Conservation (phyloP, 75 land plant species). For the Cunninghamia lanceolata region DNA sequence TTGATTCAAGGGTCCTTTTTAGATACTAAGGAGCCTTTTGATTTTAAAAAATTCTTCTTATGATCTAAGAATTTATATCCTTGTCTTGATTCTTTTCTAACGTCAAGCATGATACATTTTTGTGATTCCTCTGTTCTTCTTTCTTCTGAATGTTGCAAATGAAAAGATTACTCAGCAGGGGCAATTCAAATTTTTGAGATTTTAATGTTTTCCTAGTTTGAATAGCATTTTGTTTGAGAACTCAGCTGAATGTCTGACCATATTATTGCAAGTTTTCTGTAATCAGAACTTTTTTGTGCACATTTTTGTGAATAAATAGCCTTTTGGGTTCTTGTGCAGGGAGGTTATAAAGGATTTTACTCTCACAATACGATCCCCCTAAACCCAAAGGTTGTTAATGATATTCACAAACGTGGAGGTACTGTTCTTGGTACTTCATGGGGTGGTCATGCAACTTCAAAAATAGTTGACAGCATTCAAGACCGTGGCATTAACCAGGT, state of each 20-base stretch:
- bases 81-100: not conserved
- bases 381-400: slow-evolving; percentile 36
- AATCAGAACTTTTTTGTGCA: not conserved
- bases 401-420: slow-evolving; percentile 53
- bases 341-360: slow-evolving; percentile 49
- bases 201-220: not conserved
- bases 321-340: slow-evolving; percentile 19
- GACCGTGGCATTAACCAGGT: slow-evolving; percentile 25
- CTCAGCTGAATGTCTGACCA: not conserved
- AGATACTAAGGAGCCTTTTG: not conserved
- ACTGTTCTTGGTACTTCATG: slow-evolving; percentile 47
- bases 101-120: not conserved
- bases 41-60: not conserved
- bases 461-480: slow-evolving; percentile 42
- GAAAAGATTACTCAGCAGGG: not conserved
- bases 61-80: not conserved
- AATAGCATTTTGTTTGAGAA: not conserved
- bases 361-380: slow-evolving; percentile 35
- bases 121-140: not conserved
- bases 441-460: slow-evolving; percentile 38
- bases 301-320: not conserved
- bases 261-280: not conserved
- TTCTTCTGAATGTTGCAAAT: not conserved
- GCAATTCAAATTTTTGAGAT: not conserved
- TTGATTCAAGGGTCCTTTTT: not conserved